Evolutionary conservation across 208 protist species (phyloP).

Genomic region (Leishmania gerbilli): DNA sequence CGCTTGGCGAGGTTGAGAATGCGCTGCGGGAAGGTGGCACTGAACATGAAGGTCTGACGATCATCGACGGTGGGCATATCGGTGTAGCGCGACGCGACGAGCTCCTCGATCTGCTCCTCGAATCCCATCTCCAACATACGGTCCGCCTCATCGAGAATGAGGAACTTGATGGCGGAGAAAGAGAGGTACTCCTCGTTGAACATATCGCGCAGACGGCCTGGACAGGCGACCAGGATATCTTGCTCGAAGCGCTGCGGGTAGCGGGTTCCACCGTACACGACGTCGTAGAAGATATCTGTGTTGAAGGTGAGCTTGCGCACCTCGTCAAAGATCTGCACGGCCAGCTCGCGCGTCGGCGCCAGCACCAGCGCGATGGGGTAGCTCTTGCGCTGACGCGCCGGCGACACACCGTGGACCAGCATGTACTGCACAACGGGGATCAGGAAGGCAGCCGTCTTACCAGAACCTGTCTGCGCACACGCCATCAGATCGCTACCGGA

Average conservation of each 20-base stretch:
- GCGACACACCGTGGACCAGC: constrained; percentile 84
- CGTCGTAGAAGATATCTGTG: constrained; percentile 92
- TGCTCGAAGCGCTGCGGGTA: constrained; percentile 94
- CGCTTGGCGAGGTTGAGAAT: constrained; percentile 97
- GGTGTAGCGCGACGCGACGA: constrained; percentile 93
- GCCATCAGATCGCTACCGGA: constrained; percentile 96
- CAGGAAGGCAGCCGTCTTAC: constrained; percentile 99
- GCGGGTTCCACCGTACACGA: constrained; percentile 97
- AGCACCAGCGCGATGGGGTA: constrained; percentile 91
- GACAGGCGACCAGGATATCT: constrained; percentile 94
- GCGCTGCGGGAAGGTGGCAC: constrained; percentile 98
- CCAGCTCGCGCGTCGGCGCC: constrained; percentile 96
- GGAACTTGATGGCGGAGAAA: constrained; percentile 89
- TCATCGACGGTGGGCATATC: constrained; percentile 93
- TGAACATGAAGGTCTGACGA: constrained; percentile 99
- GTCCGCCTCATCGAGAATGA: constrained; percentile 98
- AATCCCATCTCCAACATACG: constrained; percentile 99
- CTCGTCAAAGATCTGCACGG: constrained; percentile 96
- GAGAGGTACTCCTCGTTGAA: constrained; percentile 84
- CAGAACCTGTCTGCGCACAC: constrained; percentile 99
- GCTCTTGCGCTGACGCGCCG: constrained; percentile 51
- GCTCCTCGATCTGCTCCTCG: constrained; percentile 98
- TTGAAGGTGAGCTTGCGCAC: constrained; percentile 95
- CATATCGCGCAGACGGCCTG: constrained; percentile 89
- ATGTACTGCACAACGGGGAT: constrained; percentile 97